Evolutionary conservation across 2,329 filamentous ascomycete species (phyloP).

Genomic region (Arthrobotrys megalospora): DNA sequence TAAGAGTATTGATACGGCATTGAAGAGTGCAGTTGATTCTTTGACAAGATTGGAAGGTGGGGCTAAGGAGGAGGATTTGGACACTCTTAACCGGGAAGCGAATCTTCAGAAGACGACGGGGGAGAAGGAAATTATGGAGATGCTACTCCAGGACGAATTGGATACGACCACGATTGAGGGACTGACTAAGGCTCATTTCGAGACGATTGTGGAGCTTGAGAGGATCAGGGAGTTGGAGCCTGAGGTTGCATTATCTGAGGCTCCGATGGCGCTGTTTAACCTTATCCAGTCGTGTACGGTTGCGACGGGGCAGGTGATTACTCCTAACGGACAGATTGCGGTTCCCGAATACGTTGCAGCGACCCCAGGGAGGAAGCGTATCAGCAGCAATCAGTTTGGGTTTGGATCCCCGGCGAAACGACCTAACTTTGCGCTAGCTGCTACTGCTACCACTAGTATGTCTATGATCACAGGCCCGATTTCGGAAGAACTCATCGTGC

Average conservation of each 20-base stretch:
- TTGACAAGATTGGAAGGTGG: conserved; percentile 79
- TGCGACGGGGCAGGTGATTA: conserved; percentile 86
- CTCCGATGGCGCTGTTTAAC: conserved; percentile 81
- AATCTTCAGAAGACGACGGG: conserved; percentile 88
- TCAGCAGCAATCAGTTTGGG: conserved; percentile 47
- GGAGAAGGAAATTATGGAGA: conserved; percentile 84
- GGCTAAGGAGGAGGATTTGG: conserved; percentile 77
- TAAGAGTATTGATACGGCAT: conserved; percentile 85
- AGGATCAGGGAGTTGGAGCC: conserved; percentile 87
- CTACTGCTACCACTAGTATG: background rate
- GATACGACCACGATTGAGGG: conserved; percentile 85
- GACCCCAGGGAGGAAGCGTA: conserved; percentile 62
- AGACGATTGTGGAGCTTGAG: conserved; percentile 85
- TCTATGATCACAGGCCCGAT: conserved; percentile 46
- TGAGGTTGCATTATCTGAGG: conserved; percentile 83
- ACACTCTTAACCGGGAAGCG: conserved; percentile 82
- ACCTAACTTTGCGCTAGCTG: conserved; percentile 42
- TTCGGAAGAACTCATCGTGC: conserved; percentile 69
- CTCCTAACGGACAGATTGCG: conserved; percentile 81
- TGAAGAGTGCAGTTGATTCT: conserved; percentile 86
- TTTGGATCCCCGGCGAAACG: conserved; percentile 63
- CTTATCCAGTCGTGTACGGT: conserved; percentile 83
- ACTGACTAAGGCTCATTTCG: conserved; percentile 90
- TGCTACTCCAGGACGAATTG: conserved; percentile 79
- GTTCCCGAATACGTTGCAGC: conserved; percentile 64